phyloP scores from a whole-genome alignment of 495 filamentous ascomycete species.

The Aspergillus affinis region DNA sequence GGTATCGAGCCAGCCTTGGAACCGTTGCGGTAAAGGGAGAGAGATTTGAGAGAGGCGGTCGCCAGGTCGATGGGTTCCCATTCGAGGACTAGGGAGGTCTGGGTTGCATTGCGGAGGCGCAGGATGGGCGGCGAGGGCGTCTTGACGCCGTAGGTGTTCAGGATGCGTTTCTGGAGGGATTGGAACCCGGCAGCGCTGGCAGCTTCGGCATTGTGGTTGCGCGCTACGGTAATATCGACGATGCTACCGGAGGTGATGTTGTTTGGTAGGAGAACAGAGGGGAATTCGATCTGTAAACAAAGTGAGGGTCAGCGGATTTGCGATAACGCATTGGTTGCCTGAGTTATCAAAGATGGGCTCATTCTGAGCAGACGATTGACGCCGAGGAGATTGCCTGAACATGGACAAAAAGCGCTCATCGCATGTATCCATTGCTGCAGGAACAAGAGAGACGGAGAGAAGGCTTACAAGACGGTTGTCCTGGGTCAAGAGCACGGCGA shows the following conservation, averaged over 20 bases:
- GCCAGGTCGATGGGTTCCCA: constrained; percentile 96
- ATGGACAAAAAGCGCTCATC: background rate
- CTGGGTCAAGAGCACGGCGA: constrained; percentile 93
- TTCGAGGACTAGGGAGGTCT: constrained; percentile 95
- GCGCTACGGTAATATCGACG: constrained; percentile 94
- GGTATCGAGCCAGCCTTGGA: constrained; percentile 95
- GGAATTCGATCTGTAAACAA: constrained; percentile 84
- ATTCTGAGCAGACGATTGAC: background rate
- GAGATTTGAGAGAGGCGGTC: constrained; percentile 81
- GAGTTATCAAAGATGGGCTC: background rate
- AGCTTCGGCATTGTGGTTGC: constrained; percentile 77
- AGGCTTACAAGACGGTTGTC: constrained; percentile 88
- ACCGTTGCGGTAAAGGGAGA: constrained; percentile 92
- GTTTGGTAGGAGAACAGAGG: constrained; percentile 91
- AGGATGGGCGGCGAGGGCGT: constrained; percentile 79
- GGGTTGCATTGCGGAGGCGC: constrained; percentile 91
- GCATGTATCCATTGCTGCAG: constrained; percentile 12
- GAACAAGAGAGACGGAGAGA: constrained; percentile 12
- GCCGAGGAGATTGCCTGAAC: background rate
- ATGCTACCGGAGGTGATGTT: constrained; percentile 94
- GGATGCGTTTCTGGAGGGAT: constrained; percentile 83
- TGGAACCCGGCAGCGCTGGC: constrained; percentile 72
- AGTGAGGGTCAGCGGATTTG: constrained; percentile 8
- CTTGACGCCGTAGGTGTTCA: constrained; percentile 75
- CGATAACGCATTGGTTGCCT: background rate